These are phyloP conservation scores for Penicillium italicum DNA, from an alignment of 2,329 filamentous ascomycete species.

Conservation along the genomic window DNA sequence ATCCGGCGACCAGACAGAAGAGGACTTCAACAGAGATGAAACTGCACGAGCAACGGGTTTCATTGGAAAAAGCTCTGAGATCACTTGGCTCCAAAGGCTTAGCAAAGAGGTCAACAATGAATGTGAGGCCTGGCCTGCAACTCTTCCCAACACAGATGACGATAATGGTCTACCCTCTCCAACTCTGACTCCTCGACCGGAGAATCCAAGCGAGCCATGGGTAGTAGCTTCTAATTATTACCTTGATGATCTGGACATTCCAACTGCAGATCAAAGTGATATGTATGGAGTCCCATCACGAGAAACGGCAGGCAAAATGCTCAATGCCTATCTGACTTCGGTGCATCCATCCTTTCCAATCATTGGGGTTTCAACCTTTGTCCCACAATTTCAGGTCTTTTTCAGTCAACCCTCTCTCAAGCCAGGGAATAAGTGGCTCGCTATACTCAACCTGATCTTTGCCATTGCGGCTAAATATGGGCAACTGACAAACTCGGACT, in stretches of 20 bases:
- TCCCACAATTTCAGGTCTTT: slow-evolving; percentile 42
- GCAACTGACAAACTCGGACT: slow-evolving; percentile 37
- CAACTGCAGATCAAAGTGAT: slow-evolving; percentile 34
- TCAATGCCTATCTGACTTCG: slow-evolving; percentile 41
- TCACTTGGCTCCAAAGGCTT: slow-evolving; percentile 44
- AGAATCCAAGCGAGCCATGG: slow-evolving; percentile 22
- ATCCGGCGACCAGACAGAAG: slow-evolving; percentile 40
- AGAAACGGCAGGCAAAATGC: slow-evolving; percentile 38
- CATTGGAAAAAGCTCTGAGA: slow-evolving; percentile 45
- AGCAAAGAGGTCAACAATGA: slow-evolving; percentile 32
- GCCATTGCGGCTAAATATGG: slow-evolving; percentile 43
- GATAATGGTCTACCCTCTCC: slow-evolving; percentile 29
- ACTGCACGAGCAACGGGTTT: slow-evolving; percentile 41
- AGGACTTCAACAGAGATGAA: slow-evolving; percentile 43
- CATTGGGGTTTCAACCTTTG: slow-evolving; percentile 41
- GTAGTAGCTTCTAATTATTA: slow-evolving; percentile 39
- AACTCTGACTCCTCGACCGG: slow-evolving; percentile 23
- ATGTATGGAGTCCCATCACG: slow-evolving; percentile 37
- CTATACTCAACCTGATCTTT: slow-evolving; percentile 46
- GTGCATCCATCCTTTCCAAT: slow-evolving; percentile 47
- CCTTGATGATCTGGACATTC: slow-evolving; percentile 41
- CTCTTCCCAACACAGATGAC: slow-evolving; percentile 14
- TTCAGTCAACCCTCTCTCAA: slow-evolving; percentile 33
- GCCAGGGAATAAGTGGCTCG: slow-evolving; percentile 42
- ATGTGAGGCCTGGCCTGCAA: slow-evolving; percentile 19